Percentiles rank a stretch among this genome's conserved stretches.
These are phyloP conservation scores for Cymbidium sinense DNA, from an alignment of 106 monocot genomes.

Conservation along the genomic window DNA sequence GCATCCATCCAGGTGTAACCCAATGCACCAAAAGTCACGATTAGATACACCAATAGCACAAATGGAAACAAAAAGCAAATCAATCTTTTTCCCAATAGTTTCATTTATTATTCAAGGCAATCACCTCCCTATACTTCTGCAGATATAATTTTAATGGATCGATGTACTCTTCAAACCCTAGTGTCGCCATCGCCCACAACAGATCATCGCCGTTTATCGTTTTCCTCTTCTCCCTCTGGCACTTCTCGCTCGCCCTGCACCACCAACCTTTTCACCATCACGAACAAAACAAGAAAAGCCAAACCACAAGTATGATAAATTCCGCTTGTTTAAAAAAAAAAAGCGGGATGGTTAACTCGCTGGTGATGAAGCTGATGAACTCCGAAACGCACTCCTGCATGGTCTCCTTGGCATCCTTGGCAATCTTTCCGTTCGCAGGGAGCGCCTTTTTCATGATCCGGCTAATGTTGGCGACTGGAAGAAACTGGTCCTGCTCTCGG, in stretches of 20 bases:
- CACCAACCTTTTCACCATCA: not conserved
- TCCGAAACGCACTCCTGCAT: slow-evolving; percentile 64
- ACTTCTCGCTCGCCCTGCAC: slow-evolving; percentile 55
- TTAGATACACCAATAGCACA: not conserved
- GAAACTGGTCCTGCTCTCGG: slow-evolving; percentile 53
- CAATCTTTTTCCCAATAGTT: not conserved
- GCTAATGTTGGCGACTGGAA: slow-evolving; percentile 57
- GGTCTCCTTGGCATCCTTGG: slow-evolving; percentile 64
- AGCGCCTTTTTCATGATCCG: slow-evolving; percentile 70
- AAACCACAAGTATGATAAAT: not conserved
- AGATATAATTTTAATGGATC: slow-evolving; percentile 60
- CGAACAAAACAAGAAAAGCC: slow-evolving; percentile 3
- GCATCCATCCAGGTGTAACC: slow-evolving; percentile 7
- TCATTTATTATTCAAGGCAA: not conserved
- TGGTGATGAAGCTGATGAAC: slow-evolving; percentile 64
- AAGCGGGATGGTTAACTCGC: slow-evolving; percentile 31
- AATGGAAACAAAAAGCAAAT: not conserved
- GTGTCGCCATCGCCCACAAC: slow-evolving; percentile 54
- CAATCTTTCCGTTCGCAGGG: slow-evolving; percentile 60
- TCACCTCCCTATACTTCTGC: slow-evolving; percentile 56
- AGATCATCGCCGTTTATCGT: slow-evolving; percentile 65
- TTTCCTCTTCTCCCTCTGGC: slow-evolving; percentile 66
- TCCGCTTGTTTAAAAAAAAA: not conserved
- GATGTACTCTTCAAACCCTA: slow-evolving; percentile 63
- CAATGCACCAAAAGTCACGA: not conserved